Conservation (phyloP, 2,329 filamentous ascomycete species). For the Pseudopithomyces chartarum region DNA sequence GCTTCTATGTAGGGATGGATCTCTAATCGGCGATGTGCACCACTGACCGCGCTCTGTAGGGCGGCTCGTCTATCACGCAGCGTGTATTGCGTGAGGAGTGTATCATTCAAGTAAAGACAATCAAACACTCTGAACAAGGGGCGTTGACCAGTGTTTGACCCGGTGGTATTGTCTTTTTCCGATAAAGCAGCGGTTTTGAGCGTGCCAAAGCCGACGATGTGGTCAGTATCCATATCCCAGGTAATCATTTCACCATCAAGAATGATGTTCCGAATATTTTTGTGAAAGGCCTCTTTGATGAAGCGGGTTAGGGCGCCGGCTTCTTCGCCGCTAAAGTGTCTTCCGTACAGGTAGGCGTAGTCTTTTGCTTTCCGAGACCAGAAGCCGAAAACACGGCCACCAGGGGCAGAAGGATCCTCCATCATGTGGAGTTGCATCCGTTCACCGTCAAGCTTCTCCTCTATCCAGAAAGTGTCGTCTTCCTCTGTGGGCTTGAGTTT, state of each 20-base stretch:
- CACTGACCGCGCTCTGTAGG: conserved; percentile 70
- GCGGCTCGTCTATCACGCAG: conserved; percentile 80
- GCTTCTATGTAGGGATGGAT: conserved; percentile 75
- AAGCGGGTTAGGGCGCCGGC: conserved; percentile 80
- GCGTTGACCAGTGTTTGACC: conserved; percentile 62
- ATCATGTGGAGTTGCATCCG: conserved; percentile 96
- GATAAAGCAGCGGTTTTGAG: conserved; percentile 87
- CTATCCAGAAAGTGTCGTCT: conserved; percentile 87
- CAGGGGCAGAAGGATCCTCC: conserved; percentile 68
- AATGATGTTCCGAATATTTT: conserved; percentile 82
- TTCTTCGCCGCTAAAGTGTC: conserved; percentile 69
- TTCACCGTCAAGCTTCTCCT: conserved; percentile 97
- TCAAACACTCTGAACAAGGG: conserved; percentile 89
- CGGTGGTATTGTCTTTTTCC: conserved; percentile 74
- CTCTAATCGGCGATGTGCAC: conserved; percentile 78
- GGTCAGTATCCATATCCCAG: conserved; percentile 87
- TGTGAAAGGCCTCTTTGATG: conserved; percentile 75
- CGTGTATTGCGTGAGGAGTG: conserved; percentile 78
- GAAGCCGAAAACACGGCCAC: conserved; percentile 78
- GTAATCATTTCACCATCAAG: conserved; percentile 99
- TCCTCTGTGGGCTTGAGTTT: conserved; percentile 69
- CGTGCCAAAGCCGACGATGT: conserved; percentile 87
- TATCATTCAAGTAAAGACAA: conserved; percentile 84
- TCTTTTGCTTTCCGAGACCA: conserved; percentile 97
- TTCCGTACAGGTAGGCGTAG: conserved; percentile 92